phyloP scores from a whole-genome alignment of 306 rosid genomes.

The Fragaria vesca region DNA sequence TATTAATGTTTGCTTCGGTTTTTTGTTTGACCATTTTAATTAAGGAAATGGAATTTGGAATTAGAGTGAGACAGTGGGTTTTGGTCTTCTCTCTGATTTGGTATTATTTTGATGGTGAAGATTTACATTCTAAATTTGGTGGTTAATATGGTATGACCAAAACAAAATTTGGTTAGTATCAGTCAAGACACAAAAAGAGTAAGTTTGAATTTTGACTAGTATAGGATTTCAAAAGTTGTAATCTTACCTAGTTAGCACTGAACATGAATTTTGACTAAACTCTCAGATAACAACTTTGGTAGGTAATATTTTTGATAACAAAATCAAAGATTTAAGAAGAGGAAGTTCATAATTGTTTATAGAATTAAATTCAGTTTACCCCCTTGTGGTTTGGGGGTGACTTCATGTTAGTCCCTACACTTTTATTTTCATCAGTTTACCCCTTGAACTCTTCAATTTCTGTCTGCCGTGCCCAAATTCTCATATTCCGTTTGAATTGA shows the following conservation, averaged over 20 bases:
- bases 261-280: not conserved
- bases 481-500: too few relatives aligned
- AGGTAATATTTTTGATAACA: not conserved
- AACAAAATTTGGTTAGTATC: too few relatives aligned
- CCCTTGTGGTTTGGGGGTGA: too few relatives aligned
- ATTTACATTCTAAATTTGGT: slow-evolving; percentile 9
- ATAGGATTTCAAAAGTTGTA: not conserved
- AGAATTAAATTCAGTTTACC: not conserved
- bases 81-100: not conserved
- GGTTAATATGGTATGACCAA: not conserved
- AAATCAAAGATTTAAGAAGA: not conserved
- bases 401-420: too few relatives aligned
- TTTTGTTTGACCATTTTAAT: not conserved
- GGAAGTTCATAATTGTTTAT: not conserved
- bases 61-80: not conserved
- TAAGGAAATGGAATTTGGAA: not conserved
- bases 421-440: too few relatives aligned
- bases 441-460: too few relatives aligned
- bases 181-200: not conserved
- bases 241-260: not conserved
- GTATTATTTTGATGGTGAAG: not conserved
- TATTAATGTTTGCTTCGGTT: not conserved
- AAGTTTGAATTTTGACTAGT: slow-evolving; percentile 1
- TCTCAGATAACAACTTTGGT: not conserved
- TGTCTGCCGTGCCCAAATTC: too few relatives aligned